Evolutionary conservation across 139 green algal genomes (phyloP), one percentile per base, ranked within the genome.

Genomic region (Chlorella sp.): DNA sequence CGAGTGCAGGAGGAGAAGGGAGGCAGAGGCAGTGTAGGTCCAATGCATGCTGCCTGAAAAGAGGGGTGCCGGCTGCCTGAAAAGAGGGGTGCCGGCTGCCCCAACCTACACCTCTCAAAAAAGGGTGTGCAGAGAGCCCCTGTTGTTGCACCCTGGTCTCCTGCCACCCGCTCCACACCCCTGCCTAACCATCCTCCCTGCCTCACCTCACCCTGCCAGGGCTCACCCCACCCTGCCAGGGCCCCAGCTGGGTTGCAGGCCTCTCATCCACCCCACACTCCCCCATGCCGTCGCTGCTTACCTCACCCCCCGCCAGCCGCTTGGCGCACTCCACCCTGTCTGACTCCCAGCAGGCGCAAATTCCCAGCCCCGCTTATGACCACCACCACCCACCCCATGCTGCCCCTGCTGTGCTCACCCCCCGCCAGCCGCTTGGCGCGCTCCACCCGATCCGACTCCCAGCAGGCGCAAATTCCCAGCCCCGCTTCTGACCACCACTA

Each of bases 361-460:
- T 97, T 91, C 98, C 96, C 24, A 97, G 78, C 36, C 36, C 39
- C 19, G 2, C 71, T 24, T 61, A 26, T 36, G 61, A 36, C 61
- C 36, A 7, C 0, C 61, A 36, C 60, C 19, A 1, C 34, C 60
- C 34, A 7, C 14, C 5, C 12, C 32, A 14, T 42, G 24, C 79
- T 26, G 7, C 77, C 7, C 0, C 21, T 83, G 34, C 42, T 28
- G 24, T 2, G 36, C 84, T 75, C 79, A 92, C 92, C 82, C 42
- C 40, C 75, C 3, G 91, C 94, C 66, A 98, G 90, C 39, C 90
- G 88, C 60, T 91, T 83, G 2, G 94, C 93, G 57, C 94, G 95
- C 91, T 97, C 93, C n/a, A 96, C 94, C 37, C 96, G 94, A 86
- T 97, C 90, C 30, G 91, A 88, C 76, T 96, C 92, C 90, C 95